Conservation (phyloP, 805 yeast species). For the Wickerhamomyces bovis region DNA sequence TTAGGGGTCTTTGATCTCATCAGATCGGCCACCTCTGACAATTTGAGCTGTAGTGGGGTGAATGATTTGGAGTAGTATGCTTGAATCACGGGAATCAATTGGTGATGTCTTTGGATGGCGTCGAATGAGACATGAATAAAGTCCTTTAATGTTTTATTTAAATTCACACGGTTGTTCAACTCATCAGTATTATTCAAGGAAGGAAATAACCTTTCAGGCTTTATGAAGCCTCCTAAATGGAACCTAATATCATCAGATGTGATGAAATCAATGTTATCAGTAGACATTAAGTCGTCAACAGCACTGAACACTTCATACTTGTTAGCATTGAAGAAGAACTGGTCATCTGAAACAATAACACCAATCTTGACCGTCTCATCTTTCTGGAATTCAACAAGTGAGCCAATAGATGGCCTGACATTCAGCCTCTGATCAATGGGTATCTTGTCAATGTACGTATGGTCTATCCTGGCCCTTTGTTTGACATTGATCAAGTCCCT, state of each 20-base stretch:
- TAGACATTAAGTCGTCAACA: not conserved
- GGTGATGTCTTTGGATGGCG: not conserved
- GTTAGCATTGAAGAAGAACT: constrained; percentile 6
- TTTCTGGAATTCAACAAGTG: constrained; percentile 5
- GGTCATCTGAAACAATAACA: constrained; percentile 6
- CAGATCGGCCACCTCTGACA: constrained; percentile 1
- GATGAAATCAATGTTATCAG: not conserved
- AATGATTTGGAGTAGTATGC: constrained; percentile 5
- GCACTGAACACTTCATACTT: constrained; percentile 5
- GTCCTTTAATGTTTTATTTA: constrained; percentile 1
- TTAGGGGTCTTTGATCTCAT: constrained; percentile 1
- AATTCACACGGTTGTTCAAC: not conserved
- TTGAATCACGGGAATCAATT: constrained; percentile 6
- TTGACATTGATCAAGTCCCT: not conserved
- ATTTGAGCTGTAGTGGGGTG: constrained; percentile 2
- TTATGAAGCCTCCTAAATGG: constrained; percentile 1
- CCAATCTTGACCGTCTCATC: constrained; percentile 2
- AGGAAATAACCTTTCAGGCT: constrained; percentile 4
- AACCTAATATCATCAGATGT: constrained; percentile 4
- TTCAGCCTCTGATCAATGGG: constrained; percentile 1
- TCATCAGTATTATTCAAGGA: constrained; percentile 1
- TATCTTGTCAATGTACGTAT: not conserved
- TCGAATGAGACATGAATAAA: constrained; percentile 5
- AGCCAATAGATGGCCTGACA: constrained; percentile 7
- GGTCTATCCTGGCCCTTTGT: not conserved